These are phyloP conservation scores for Rhizopogon vinicolor DNA, from an alignment of 768 basidiomycete genomes.

Conservation along the genomic window DNA sequence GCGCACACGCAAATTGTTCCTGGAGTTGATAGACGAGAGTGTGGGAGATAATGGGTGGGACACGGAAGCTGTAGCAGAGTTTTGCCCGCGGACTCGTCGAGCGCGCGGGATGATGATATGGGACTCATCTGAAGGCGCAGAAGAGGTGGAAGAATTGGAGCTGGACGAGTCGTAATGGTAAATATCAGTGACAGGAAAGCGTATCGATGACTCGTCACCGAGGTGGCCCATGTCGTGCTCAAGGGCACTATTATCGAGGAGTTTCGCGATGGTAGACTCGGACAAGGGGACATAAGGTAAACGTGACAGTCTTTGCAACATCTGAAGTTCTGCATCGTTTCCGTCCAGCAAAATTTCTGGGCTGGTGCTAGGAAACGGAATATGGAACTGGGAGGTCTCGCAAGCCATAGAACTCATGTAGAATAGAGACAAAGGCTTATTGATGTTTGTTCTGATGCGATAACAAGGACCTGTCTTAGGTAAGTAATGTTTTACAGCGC, in stretches of 20 bases:
- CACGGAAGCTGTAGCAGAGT: constrained; percentile 18
- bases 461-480: not conserved
- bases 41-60: constrained; percentile 42
- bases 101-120: constrained; percentile 31
- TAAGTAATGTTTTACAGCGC: not conserved
- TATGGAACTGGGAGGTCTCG: constrained; percentile 20
- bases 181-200: not conserved
- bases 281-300: constrained; percentile 9
- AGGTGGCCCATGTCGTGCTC: constrained; percentile 4
- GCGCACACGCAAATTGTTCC: constrained; percentile 2
- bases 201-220: constrained; percentile 1
- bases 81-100: constrained; percentile 31
- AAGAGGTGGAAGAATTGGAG: constrained; percentile 33
- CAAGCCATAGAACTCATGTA: constrained; percentile 19
- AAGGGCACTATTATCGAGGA: not conserved
- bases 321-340: constrained; percentile 58
- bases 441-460: not conserved
- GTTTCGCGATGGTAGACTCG: constrained; percentile 8
- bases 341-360: constrained; percentile 29
- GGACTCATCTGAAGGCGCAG: constrained; percentile 31
- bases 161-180: constrained; percentile 25
- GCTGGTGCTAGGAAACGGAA: constrained; percentile 21
- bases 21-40: constrained; percentile 28
- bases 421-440: not conserved
- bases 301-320: constrained; percentile 46